A percentile compares a stretch with the other conserved stretches of the same genome.
Conservation (phyloP, 306 rosid species). For the Malus orientalis region DNA sequence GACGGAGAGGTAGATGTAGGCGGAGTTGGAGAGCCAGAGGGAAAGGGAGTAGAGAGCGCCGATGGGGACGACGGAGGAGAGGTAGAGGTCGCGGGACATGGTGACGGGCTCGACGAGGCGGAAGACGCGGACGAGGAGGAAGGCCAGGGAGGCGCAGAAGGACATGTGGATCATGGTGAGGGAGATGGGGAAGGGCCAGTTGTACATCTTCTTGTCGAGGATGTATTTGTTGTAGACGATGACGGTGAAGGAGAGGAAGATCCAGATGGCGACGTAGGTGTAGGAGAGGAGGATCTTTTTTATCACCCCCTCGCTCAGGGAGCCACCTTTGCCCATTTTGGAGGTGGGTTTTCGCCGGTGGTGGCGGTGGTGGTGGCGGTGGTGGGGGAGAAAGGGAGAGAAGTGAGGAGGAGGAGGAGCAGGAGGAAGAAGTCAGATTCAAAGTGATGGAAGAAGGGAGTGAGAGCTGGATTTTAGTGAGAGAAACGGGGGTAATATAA, state of each 20-base stretch:
- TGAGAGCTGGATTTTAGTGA: neutral
- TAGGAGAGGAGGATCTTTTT: slow-evolving; percentile 74
- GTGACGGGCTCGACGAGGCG: slow-evolving; percentile 63
- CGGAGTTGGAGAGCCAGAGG: slow-evolving; percentile 88
- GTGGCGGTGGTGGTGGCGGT: neutral
- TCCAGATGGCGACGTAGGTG: slow-evolving; percentile 80
- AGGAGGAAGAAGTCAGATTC: slow-evolving; percentile 5
- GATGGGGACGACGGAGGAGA: slow-evolving; percentile 80
- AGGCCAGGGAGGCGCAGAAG: slow-evolving; percentile 73
- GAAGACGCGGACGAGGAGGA: slow-evolving; percentile 57
- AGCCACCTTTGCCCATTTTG: slow-evolving; percentile 69
- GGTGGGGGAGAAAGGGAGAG: slow-evolving; percentile 1
- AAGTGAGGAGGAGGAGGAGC: slow-evolving; percentile 2
- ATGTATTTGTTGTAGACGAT: slow-evolving; percentile 96
- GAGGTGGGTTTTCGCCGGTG: neutral
- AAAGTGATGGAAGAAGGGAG: neutral
- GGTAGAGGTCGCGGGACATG: slow-evolving; percentile 59
- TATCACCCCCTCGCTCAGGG: slow-evolving; percentile 66
- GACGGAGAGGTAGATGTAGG: slow-evolving; percentile 84
- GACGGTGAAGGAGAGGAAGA: slow-evolving; percentile 79
- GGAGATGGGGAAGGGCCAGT: slow-evolving; percentile 81
- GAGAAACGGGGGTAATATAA: neutral
- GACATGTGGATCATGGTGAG: slow-evolving; percentile 96
- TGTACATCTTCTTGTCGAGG: slow-evolving; percentile 89
- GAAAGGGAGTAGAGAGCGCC: slow-evolving; percentile 81